Conservation (phyloP, 768 basidiomycete genomes). For the Mrakia blollopis region DNA sequence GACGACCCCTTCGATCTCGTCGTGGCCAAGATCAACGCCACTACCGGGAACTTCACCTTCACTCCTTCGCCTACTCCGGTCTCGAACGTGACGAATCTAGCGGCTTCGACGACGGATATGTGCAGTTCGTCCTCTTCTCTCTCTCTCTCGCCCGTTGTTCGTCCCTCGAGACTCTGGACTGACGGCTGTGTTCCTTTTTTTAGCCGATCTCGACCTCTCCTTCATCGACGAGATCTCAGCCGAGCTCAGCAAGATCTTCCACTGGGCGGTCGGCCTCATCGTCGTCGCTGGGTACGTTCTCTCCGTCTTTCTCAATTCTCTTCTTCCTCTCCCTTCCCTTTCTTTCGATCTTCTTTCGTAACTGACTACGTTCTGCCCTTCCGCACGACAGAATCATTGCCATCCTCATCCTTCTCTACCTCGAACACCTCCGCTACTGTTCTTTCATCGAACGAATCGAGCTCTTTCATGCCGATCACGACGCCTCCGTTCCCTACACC, state of each 20-base stretch:
- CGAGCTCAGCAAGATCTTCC: conserved; percentile 71
- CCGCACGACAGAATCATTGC: conserved; percentile 55
- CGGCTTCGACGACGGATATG: conserved; percentile 43
- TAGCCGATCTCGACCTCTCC: conserved; percentile 62
- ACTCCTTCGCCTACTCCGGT: conserved; percentile 40
- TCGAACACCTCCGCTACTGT: conserved; percentile 21
- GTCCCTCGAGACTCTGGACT: neutral
- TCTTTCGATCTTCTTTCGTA: neutral
- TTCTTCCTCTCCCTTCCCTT: neutral
- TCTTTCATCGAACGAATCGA: conserved; percentile 24
- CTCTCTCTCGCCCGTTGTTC: neutral
- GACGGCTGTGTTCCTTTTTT: neutral
- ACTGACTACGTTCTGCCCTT: conserved; percentile 39
- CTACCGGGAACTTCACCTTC: conserved; percentile 66
- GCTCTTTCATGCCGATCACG: neutral
- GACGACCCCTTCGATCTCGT: conserved; percentile 46
- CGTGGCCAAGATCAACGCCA: conserved; percentile 54
- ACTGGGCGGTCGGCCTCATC: conserved; percentile 71
- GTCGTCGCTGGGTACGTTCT: conserved; percentile 49
- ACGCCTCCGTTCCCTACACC: neutral
- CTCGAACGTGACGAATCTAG: conserved; percentile 27
- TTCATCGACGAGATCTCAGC: conserved; percentile 78
- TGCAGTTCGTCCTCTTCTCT: conserved; percentile 49
- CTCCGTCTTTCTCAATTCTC: no score
- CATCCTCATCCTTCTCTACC: conserved; percentile 52